Evolutionary conservation across 352 stramenopile species (phyloP), one percentile per base, ranked within the genome.

Genomic region (Nannochloropsis limnetica): DNA sequence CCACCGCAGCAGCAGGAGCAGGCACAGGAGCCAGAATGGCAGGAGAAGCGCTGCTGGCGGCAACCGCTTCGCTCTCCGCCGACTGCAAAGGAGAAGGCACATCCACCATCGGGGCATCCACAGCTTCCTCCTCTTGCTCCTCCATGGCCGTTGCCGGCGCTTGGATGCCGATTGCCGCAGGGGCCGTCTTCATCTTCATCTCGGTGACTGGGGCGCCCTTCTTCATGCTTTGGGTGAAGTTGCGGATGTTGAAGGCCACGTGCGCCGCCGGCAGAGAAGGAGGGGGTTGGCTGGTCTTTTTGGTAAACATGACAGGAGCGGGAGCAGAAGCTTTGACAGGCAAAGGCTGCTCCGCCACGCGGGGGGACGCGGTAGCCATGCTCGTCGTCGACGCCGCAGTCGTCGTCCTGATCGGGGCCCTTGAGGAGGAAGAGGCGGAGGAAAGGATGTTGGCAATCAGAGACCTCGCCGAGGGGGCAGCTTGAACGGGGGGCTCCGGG

Each of bases 391-490:
- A 49, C 8, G 37, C 37, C 1, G 37, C 37, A 9, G 37, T 49
- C 37, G 37, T 49, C 11, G n/a, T 74, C 61, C 25, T 23, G 61
- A 74, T 74, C n/a, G 61, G 61, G 25, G 11, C 61, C n/a, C 61
- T 74, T 15, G n/a, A 31, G n/a, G 20, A 74, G 9, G 61, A 31
- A 28, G 61, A 74, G 61, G 61, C 61, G n/a, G 61, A 74, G n/a
- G 61, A 25, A 25, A 74, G 61, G 25, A 74, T 25, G n/a, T 74
- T 74, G 61, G 61, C 20, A 31, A 74, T 74, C n/a, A 74, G n/a
- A 15, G 11, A 17, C 20, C n/a, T 74, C 61, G 61, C 61, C 61
- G 61, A 74, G 61, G n/a, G 25, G 25, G 61, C 61, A 29, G 9
- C 25, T 29, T 22, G n/a, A 29, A 20, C 2, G 25, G 61, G 61